Evolutionary conservation across 495 filamentous ascomycete genomes (phyloP).

Genomic region (Podospora pseudocomata): DNA sequence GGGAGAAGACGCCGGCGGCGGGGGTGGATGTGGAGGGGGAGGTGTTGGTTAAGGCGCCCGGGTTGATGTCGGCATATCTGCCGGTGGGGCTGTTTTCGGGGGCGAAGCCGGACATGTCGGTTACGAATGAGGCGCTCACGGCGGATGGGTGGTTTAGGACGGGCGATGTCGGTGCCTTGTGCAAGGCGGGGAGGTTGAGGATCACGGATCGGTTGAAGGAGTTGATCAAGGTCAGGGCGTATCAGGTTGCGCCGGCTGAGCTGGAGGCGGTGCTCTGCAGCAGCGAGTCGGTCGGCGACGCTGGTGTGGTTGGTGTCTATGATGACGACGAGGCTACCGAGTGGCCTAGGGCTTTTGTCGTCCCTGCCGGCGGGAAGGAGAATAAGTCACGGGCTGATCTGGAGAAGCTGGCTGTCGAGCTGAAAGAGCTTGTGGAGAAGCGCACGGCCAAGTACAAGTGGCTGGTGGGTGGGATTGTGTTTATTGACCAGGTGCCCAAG

Average conservation of each 20-base stretch:
- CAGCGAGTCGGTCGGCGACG: slow-evolving; percentile 55
- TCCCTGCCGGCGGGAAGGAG: slow-evolving; percentile 38
- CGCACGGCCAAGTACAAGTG: slow-evolving; percentile 64
- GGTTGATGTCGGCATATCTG: slow-evolving; percentile 56
- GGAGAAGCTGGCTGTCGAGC: slow-evolving; percentile 39
- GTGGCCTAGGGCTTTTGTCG: slow-evolving; percentile 32
- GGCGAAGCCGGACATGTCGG: slow-evolving; percentile 33
- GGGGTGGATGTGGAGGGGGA: slow-evolving; percentile 55
- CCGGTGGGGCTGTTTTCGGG: slow-evolving; percentile 27
- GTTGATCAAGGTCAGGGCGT: slow-evolving; percentile 73
- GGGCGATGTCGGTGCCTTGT: slow-evolving; percentile 61
- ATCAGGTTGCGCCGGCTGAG: slow-evolving; percentile 67
- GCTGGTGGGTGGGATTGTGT: slow-evolving; percentile 61
- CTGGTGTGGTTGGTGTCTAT: slow-evolving; percentile 63
- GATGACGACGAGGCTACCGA: slow-evolving; percentile 53
- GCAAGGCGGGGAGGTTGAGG: slow-evolving; percentile 56
- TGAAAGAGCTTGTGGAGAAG: slow-evolving; percentile 51
- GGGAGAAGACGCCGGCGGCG: slow-evolving; percentile 40
- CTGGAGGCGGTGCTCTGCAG: slow-evolving; percentile 60
- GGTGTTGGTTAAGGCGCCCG: slow-evolving; percentile 54
- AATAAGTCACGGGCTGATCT: slow-evolving; percentile 55
- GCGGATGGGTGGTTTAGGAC: slow-evolving; percentile 60
- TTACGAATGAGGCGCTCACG: slow-evolving; percentile 59
- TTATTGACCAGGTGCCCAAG: slow-evolving; percentile 62
- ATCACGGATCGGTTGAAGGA: slow-evolving; percentile 78